Evolutionary conservation across 805 yeast genomes (phyloP), one percentile per base, ranked within the genome.

Genomic region (Candida xiaguanensis): DNA sequence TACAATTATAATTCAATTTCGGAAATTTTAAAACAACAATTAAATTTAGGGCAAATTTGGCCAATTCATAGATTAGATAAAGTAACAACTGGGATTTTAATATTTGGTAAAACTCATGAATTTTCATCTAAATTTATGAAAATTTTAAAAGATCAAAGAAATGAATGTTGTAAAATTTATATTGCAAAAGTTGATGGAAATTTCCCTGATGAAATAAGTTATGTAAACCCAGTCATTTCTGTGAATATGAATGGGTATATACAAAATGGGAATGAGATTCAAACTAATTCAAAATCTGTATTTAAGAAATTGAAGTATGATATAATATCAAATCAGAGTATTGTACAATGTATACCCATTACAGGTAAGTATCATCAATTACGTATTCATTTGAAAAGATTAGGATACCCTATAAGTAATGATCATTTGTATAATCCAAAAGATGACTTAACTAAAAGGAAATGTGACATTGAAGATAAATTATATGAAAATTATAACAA

Each of bases 361-460:
- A 72, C 80, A 1, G 82, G 82, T 0, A 61, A 72, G 44, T 74
- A 74, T 53, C 82, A 77, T 53, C 82, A 77, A 51, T 75, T 77
- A 18, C 57, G 82, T 9, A 74, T 77, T 4, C 82, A 77, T 51
- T 53, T 77, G 9, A 52, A 78, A 16, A 70, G 74, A 45, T 35
- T 76, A 44, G 97, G 97, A 0, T 75, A 69, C 53, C 96, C 98
- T 0, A 91, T 91, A 33, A 88, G 85, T 3, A 90, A 91, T 56
- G 99, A 91, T 58, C 56, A 53, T 19, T 49, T 58, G 9, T 69
- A 69, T 43, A 56, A 59, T 36, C 53, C 56, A 2, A 40, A 38
- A 18, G 30, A 32, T 5, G 17, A 39, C 9, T 29, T 40, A 13
- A 46, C 40, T 27, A 39, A 38, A 3, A n/a, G 49, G 6, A 56